Evolutionary conservation across 148 eudicot species (phyloP).

Genomic region (Mesembryanthemum crystallinum): DNA sequence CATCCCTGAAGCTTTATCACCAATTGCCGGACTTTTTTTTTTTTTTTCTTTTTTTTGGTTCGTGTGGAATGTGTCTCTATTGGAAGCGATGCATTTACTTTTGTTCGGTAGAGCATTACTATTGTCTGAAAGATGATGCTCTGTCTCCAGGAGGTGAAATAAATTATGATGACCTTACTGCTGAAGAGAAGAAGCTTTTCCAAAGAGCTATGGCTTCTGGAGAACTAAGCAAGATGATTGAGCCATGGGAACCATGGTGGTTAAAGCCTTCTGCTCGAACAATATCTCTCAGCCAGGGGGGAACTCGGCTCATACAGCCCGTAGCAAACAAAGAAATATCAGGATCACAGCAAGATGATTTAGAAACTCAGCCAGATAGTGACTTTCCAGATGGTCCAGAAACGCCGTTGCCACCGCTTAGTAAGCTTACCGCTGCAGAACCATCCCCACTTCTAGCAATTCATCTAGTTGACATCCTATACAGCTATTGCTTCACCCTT

Average conservation of each 20-base stretch:
- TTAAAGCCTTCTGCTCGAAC: conserved; percentile 65
- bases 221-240: conserved; percentile 83
- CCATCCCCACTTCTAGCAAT: conserved; percentile 81
- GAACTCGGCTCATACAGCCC: conserved; percentile 72
- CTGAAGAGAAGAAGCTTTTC: conserved; percentile 66
- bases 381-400: conserved; percentile 83
- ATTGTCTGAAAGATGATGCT: conserved; percentile 3
- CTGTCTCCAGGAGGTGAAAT: conserved; percentile 46
- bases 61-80: background rate
- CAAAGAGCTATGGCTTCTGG: conserved; percentile 78
- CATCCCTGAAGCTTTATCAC: too few relatives aligned
- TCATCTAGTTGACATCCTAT: conserved; percentile 74
- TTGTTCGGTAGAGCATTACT: background rate
- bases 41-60: too few relatives aligned
- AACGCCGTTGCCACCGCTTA: conserved; percentile 53
- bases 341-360: conserved; percentile 20
- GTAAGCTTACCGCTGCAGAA: conserved; percentile 54
- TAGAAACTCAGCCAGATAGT: conserved; percentile 23
- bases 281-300: conserved; percentile 57
- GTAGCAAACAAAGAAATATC: conserved; percentile 33
- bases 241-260: conserved; percentile 99
- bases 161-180: conserved; percentile 57
- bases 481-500: conserved; percentile 83
- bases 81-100: background rate
- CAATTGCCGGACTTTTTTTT: background rate